phyloP scores from a whole-genome alignment of 2,329 filamentous ascomycete genomes.

The Pseudogymnoascus sp. region DNA sequence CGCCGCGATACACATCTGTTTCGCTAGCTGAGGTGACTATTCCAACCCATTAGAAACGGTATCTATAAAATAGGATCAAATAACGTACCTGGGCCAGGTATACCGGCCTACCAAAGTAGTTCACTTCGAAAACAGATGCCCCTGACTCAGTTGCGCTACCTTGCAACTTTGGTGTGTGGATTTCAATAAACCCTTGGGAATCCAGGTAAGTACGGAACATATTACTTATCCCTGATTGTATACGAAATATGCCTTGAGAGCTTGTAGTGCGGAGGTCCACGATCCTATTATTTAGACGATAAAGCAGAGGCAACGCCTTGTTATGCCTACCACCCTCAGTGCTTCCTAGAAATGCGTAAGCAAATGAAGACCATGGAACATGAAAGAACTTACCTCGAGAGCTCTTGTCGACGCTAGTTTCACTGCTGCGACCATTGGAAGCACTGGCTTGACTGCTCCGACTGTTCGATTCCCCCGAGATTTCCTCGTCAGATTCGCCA shows the following conservation, averaged over 20 bases:
- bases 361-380: neutral
- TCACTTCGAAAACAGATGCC: constrained; percentile 82
- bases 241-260: constrained; percentile 80
- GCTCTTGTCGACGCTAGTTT: neutral
- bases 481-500: constrained; percentile 8
- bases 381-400: neutral
- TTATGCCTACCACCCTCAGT: neutral
- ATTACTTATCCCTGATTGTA: constrained; percentile 73
- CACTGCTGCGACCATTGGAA: neutral
- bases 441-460: neutral
- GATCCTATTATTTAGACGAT: constrained; percentile 67
- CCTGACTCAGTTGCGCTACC: constrained; percentile 86
- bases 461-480: neutral
- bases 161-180: constrained; percentile 88
- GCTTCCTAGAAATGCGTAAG: neutral
- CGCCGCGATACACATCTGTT: constrained; percentile 86
- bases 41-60: neutral
- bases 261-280: constrained; percentile 80
- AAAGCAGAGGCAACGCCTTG: neutral
- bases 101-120: constrained; percentile 81
- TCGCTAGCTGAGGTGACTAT: constrained; percentile 74
- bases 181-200: constrained; percentile 75
- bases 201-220: constrained; percentile 74
- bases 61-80: neutral
- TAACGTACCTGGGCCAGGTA: constrained; percentile 64